Evolutionary conservation across 2,329 filamentous ascomycete genomes (phyloP).

Genomic region (Arthroderma sp.): DNA sequence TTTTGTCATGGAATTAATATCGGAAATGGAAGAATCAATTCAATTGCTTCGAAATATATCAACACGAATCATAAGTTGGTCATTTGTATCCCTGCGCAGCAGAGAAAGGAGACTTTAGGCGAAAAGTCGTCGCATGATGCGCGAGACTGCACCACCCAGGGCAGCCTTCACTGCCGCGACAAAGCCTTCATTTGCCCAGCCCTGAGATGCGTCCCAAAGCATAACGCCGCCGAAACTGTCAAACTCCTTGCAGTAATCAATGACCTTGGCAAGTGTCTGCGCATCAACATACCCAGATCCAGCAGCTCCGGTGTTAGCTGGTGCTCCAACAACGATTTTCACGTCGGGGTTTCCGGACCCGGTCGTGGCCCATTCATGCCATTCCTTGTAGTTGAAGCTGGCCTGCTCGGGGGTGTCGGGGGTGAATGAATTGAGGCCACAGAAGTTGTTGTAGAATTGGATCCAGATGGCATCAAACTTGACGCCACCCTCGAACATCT

Average conservation of each 20-base stretch:
- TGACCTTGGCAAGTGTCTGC: conserved; percentile 35
- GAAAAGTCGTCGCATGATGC: conserved; percentile 16
- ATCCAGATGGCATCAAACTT: conserved; percentile 49
- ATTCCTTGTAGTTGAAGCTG: conserved; percentile 50
- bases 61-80: too few relatives aligned
- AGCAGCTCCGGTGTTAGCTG: conserved; percentile 40
- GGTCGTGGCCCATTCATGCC: conserved; percentile 52
- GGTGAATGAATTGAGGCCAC: conserved; percentile 43
- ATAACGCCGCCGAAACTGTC: conserved; percentile 53
- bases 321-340: conserved; percentile 50
- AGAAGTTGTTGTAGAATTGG: conserved; percentile 60
- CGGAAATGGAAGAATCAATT: too few relatives aligned
- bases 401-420: conserved; percentile 32
- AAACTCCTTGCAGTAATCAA: conserved; percentile 43
- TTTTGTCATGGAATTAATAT: too few relatives aligned
- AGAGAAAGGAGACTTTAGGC: too few relatives aligned
- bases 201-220: conserved; percentile 56
- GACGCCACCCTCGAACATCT: conserved; percentile 42
- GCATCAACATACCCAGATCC: conserved; percentile 44
- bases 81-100: too few relatives aligned
- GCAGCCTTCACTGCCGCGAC: conserved; percentile 32
- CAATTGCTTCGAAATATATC: too few relatives aligned
- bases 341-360: conserved; percentile 46
- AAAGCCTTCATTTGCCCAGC: conserved; percentile 46
- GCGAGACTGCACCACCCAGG: conserved; percentile 31